Conservation (phyloP, 352 stramenopile genomes). For the Sclerospora graminicola region DNA sequence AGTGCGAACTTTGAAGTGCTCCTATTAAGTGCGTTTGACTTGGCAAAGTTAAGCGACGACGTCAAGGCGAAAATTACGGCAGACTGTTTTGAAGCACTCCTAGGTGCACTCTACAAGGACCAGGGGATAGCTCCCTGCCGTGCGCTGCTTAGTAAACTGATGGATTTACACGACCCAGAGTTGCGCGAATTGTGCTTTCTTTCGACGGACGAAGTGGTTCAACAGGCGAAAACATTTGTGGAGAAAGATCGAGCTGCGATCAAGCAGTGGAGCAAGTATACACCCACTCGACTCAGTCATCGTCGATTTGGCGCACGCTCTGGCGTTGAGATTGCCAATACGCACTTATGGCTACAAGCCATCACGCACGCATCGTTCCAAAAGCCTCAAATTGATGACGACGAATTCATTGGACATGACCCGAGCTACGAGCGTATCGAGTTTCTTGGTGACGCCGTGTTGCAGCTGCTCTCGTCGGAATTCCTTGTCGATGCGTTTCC, state of each 20-base stretch:
- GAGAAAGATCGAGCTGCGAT: constrained; percentile 43
- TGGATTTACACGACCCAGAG: constrained; percentile 43
- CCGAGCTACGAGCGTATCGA: constrained; percentile 77
- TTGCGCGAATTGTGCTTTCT: constrained; percentile 50
- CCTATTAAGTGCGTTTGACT: constrained; percentile 61
- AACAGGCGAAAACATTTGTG: constrained; percentile 33
- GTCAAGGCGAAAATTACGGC: constrained; percentile 66
- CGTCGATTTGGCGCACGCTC: constrained; percentile 40
- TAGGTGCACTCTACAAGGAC: constrained; percentile 76
- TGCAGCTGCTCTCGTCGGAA: constrained; percentile 69
- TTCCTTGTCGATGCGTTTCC: constrained; percentile 76
- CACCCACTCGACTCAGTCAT: constrained; percentile 32
- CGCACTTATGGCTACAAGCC: constrained; percentile 69
- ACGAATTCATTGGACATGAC: constrained; percentile 59
- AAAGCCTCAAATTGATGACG: constrained; percentile 50
- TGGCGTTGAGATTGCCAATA: constrained; percentile 44
- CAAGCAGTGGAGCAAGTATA: constrained; percentile 40
- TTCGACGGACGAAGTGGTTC: constrained; percentile 39
- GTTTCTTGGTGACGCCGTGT: constrained; percentile 75
- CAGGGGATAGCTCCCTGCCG: constrained; percentile 64
- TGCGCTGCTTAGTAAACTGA: constrained; percentile 47
- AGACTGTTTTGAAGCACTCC: constrained; percentile 73
- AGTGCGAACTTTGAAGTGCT: constrained; percentile 66
- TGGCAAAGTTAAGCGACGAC: constrained; percentile 37
- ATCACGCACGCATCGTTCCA: constrained; percentile 74